Percentiles rank a stretch among this genome's conserved stretches.
Conservation (phyloP, 2,329 filamentous ascomycete species). For the Diaporthe citri region DNA sequence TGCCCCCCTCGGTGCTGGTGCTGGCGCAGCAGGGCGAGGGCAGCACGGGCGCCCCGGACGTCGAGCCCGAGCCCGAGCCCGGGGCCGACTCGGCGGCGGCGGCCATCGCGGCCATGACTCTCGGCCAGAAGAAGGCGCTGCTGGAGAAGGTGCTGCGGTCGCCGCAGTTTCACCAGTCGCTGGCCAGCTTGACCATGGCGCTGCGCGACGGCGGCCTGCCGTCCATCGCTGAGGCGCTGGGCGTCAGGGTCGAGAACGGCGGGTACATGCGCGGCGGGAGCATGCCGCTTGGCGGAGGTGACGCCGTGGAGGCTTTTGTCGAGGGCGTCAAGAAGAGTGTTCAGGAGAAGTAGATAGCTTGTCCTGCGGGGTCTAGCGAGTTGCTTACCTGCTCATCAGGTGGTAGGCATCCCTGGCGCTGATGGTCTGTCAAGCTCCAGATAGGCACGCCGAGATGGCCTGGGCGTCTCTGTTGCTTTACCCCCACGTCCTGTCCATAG, state of each 20-base stretch:
- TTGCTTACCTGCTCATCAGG: neutral
- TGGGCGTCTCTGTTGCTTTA: neutral
- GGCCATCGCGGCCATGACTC: slow-evolving; percentile 79
- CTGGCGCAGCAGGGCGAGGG: slow-evolving; percentile 77
- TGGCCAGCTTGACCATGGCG: slow-evolving; percentile 87
- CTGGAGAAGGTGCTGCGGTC: slow-evolving; percentile 86
- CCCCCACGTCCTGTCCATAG: neutral
- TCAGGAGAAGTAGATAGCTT: slow-evolving; percentile 57
- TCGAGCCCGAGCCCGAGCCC: slow-evolving; percentile 77
- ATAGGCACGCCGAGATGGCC: neutral
- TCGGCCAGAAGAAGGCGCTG: slow-evolving; percentile 83
- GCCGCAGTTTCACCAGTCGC: slow-evolving; percentile 90
- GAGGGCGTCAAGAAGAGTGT: slow-evolving; percentile 87
- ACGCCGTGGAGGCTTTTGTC: slow-evolving; percentile 92
- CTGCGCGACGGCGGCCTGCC: slow-evolving; percentile 91
- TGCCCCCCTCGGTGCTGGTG: slow-evolving; percentile 84
- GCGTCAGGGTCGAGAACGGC: slow-evolving; percentile 84
- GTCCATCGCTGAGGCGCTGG: slow-evolving; percentile 87
- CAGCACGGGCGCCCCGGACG: slow-evolving; percentile 56
- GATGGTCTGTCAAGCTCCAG: neutral
- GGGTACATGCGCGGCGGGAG: slow-evolving; percentile 82
- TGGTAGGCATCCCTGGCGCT: neutral
- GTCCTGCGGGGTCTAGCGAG: neutral
- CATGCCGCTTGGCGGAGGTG: slow-evolving; percentile 87
- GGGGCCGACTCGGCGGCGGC: slow-evolving; percentile 76